Evolutionary conservation across 441 rosid genomes (phyloP).

Genomic region (Macaranga tanarius): DNA sequence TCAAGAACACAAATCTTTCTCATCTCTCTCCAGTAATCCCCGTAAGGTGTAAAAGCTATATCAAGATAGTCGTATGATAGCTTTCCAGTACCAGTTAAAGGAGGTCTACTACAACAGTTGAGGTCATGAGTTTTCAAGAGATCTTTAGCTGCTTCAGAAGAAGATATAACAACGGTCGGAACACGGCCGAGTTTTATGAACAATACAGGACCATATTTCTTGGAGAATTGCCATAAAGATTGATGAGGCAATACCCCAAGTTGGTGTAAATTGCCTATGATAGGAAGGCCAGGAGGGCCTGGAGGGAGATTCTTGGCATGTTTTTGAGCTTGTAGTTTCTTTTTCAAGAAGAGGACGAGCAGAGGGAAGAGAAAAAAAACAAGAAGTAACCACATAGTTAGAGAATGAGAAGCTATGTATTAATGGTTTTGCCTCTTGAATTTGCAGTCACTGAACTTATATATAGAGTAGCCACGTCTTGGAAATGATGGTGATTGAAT

Average conservation of each 20-base stretch:
- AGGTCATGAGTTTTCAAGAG: conserved; percentile 11
- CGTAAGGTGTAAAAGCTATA: conserved; percentile 5
- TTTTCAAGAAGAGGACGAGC: not conserved
- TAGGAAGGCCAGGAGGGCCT: conserved; percentile 4
- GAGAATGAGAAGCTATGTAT: not conserved
- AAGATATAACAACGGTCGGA: conserved; percentile 3
- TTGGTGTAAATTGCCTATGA: conserved; percentile 11
- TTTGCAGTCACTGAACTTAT: too few relatives aligned
- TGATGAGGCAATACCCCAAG: conserved; percentile 9
- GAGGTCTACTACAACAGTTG: not conserved
- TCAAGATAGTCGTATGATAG: conserved; percentile 7
- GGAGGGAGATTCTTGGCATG: not conserved
- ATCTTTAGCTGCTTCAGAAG: conserved; percentile 5
- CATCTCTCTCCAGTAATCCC: conserved; percentile 6
- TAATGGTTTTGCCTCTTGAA: not conserved
- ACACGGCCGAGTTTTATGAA: not conserved
- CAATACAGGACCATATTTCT: conserved; percentile 48
- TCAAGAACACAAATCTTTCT: conserved; percentile 14
- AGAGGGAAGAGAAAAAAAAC: not conserved
- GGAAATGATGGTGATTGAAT: too few relatives aligned
- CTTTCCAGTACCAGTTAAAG: not conserved
- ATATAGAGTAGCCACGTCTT: too few relatives aligned
- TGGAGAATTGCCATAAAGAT: not conserved
- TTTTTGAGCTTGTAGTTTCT: not conserved
- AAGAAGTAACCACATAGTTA: not conserved